These are phyloP conservation scores for Infundibulicybe gibba DNA, from an alignment of 768 basidiomycete genomes.

Conservation along the genomic window DNA sequence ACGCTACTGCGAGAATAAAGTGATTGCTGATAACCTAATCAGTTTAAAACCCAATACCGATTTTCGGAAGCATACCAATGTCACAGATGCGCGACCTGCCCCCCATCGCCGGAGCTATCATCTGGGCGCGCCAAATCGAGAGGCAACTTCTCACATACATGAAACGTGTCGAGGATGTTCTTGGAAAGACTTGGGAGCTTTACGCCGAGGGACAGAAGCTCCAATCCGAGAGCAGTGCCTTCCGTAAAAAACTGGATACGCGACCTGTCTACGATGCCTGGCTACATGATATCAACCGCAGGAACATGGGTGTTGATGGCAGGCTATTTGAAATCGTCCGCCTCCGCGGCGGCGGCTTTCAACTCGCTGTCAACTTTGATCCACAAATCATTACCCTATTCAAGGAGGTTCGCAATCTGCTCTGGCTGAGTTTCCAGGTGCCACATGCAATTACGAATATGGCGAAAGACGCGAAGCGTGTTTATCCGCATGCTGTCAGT, in stretches of 20 bases:
- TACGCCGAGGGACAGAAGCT: constrained; percentile 99
- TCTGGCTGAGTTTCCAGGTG: constrained; percentile 95
- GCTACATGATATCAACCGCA: constrained; percentile 91
- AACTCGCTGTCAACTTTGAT: constrained; percentile 96
- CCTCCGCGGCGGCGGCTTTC: constrained; percentile 68
- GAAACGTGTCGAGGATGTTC: constrained; percentile 98
- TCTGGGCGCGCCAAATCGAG: constrained; percentile 99
- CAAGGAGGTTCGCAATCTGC: constrained; percentile 94
- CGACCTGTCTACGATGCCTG: constrained; percentile 94
- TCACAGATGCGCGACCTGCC: constrained; percentile 97
- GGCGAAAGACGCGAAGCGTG: constrained; percentile 98
- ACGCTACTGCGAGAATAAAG: neutral
- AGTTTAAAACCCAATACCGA: constrained; percentile 95
- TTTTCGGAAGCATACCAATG: constrained; percentile 98
- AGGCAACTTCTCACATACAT: constrained; percentile 94
- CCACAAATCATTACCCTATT: constrained; percentile 97
- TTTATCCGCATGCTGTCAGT: constrained; percentile 97
- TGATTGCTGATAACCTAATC: neutral
- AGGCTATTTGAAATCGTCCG: constrained; percentile 89
- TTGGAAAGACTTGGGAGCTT: constrained; percentile 97
- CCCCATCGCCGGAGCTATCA: constrained; percentile 96
- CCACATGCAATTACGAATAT: constrained; percentile 93
- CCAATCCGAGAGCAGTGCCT: constrained; percentile 85
- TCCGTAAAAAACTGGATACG: constrained; percentile 95
- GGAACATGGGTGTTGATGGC: constrained; percentile 90